phyloP scores from a whole-genome alignment of 2,329 filamentous ascomycete genomes.

The Aspergillus sp. region DNA sequence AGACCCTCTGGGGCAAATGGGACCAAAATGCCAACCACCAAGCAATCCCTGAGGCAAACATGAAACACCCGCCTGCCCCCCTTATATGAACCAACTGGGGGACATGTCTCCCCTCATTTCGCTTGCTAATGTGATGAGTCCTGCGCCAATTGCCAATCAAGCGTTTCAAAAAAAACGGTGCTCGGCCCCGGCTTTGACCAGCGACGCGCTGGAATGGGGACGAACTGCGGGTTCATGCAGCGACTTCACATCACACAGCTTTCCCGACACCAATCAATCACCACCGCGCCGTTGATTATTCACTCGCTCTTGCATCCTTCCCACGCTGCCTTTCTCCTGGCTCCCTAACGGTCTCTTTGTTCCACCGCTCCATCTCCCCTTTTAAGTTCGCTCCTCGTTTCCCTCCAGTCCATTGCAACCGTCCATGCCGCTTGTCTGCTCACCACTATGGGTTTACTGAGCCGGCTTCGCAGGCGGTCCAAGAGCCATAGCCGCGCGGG shows the following conservation, averaged over 20 bases:
- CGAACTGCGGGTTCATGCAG: slow-evolving; percentile 7
- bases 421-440: slow-evolving; percentile 8
- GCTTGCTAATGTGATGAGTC: background rate
- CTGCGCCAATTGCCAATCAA: slow-evolving; percentile 2
- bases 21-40: no score
- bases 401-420: background rate
- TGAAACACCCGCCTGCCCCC: slow-evolving; percentile 5
- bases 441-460: slow-evolving; percentile 34
- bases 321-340: background rate
- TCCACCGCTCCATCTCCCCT: background rate
- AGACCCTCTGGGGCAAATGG: background rate
- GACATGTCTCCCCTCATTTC: background rate
- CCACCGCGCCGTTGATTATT: background rate
- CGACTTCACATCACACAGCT: background rate
- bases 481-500: slow-evolving; percentile 31
- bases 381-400: background rate
- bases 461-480: slow-evolving; percentile 32
- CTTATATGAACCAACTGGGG: background rate
- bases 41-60: background rate
- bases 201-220: slow-evolving; percentile 2
- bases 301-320: background rate
- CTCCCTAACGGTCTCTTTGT: background rate
- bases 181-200: background rate
- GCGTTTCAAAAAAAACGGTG: background rate
- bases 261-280: slow-evolving; percentile 1